Conservation (phyloP, 2,329 filamentous ascomycete genomes). For the Cercospora nicotianae region DNA sequence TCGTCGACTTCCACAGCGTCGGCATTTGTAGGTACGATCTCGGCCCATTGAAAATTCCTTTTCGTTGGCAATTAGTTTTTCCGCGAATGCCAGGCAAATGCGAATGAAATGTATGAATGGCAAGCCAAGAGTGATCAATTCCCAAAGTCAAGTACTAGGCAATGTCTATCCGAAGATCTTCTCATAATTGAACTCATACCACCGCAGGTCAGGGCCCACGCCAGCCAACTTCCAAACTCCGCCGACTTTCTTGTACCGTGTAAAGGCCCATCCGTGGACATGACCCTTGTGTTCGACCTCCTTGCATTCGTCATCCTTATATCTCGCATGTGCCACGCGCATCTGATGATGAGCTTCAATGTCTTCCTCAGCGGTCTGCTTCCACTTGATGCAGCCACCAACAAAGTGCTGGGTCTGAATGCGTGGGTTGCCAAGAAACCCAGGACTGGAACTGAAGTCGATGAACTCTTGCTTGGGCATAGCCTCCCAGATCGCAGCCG, state of each 20-base stretch:
- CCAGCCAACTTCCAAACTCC: neutral
- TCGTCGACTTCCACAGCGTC: neutral
- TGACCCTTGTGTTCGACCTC: neutral
- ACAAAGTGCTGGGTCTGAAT: constrained; percentile 2
- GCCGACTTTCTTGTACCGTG: neutral
- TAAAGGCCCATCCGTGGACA: neutral
- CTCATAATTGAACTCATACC: neutral
- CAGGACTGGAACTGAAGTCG: neutral
- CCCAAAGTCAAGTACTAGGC: too few species aligned
- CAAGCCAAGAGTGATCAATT: too few species aligned
- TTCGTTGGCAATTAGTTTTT: too few species aligned
- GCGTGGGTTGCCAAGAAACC: neutral
- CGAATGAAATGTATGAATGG: too few species aligned
- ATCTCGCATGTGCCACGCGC: neutral
- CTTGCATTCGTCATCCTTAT: neutral
- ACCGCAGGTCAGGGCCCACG: neutral
- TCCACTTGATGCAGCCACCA: neutral
- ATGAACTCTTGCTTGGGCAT: neutral
- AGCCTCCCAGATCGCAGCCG: neutral
- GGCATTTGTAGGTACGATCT: too few species aligned
- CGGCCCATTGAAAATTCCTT: too few species aligned
- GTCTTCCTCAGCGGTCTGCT: neutral
- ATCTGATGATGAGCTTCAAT: constrained; percentile 5
- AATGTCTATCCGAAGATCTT: neutral
- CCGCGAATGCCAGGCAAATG: too few species aligned